Conservation (phyloP, 257 asterid species). For the Ilex aquifolium region DNA sequence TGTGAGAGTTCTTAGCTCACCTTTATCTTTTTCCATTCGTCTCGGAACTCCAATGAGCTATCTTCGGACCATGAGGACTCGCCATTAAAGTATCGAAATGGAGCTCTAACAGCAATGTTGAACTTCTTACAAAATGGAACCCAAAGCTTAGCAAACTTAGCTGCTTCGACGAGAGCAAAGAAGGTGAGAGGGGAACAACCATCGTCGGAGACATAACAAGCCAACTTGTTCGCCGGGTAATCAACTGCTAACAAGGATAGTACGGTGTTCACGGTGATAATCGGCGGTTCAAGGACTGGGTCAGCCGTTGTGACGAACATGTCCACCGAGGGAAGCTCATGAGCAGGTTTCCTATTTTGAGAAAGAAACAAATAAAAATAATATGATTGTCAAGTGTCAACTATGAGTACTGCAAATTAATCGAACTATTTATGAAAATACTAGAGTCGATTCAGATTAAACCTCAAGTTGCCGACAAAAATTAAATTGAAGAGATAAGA, state of each 20-base stretch:
- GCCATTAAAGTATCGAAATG: slow-evolving; percentile 23
- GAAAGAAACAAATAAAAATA: not conserved
- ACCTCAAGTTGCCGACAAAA: too few species aligned
- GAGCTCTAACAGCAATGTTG: slow-evolving; percentile 24
- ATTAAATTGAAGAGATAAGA: too few species aligned
- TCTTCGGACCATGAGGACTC: not conserved
- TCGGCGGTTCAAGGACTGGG: slow-evolving; percentile 26
- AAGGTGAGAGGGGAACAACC: slow-evolving; percentile 29
- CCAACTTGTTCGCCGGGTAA: slow-evolving; percentile 30
- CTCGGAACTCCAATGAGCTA: slow-evolving; percentile 14
- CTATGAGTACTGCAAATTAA: too few species aligned
- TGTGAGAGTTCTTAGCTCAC: slow-evolving; percentile 1
- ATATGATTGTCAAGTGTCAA: too few species aligned
- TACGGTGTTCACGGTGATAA: slow-evolving; percentile 28
- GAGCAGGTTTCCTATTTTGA: not conserved
- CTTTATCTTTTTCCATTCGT: slow-evolving; percentile 25
- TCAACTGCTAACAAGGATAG: slow-evolving; percentile 28
- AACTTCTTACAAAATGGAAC: slow-evolving; percentile 31
- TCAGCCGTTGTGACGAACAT: slow-evolving; percentile 37
- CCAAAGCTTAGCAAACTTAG: slow-evolving; percentile 29
- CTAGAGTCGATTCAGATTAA: too few species aligned
- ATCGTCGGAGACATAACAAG: slow-evolving; percentile 35
- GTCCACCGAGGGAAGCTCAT: slow-evolving; percentile 23
- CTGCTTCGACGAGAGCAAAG: slow-evolving; percentile 26
- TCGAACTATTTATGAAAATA: too few species aligned